Conservation (phyloP, 129 eudicot genomes). For the Helianthus tuberosus region DNA sequence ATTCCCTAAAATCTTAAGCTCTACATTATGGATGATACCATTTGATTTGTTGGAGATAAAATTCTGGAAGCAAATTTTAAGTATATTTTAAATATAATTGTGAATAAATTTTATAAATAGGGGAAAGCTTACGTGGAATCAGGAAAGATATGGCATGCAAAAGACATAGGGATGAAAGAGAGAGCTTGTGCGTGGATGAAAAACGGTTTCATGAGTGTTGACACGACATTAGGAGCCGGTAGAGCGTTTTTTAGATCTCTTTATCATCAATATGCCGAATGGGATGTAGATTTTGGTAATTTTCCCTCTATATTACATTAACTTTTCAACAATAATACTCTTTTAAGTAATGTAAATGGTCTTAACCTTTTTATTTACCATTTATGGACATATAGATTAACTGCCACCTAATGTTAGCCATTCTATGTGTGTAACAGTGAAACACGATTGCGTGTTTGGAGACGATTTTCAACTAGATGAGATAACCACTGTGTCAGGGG, state of each 20-base stretch:
- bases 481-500: constrained; percentile 77
- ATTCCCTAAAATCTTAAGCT: constrained; percentile 5
- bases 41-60: neutral
- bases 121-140: constrained; percentile 81
- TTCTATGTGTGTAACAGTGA: constrained; percentile 58
- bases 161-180: constrained; percentile 77
- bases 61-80: neutral
- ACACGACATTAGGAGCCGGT: constrained; percentile 85
- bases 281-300: constrained; percentile 96
- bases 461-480: constrained; percentile 75
- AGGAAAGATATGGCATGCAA: constrained; percentile 75
- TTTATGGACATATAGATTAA: too few relatives aligned
- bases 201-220: constrained; percentile 90
- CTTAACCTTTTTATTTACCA: neutral
- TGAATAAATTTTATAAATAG: constrained; percentile 28
- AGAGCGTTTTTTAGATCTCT: constrained; percentile 91
- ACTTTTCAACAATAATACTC: too few relatives aligned
- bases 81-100: neutral
- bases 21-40: neutral
- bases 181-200: constrained; percentile 88
- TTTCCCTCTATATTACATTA: constrained; percentile 7
- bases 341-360: neutral
- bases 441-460: constrained; percentile 94
- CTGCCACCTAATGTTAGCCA: too few relatives aligned
- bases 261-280: constrained; percentile 83